Evolutionary conservation across 1,139 yeast genomes (phyloP).

Genomic region (Pichia sp.): DNA sequence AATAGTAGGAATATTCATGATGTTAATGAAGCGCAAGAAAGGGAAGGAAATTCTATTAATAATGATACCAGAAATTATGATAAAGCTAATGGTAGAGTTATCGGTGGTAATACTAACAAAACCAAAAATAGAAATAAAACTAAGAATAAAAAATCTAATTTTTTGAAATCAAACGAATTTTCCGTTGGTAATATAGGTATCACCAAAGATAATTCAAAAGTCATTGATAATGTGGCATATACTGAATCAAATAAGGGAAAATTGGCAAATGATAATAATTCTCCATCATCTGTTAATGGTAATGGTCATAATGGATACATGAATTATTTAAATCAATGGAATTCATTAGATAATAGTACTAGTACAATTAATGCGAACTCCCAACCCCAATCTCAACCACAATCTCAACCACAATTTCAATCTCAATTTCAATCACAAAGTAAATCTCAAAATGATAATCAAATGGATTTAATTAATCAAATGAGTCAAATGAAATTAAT

Average conservation of each 20-base stretch:
- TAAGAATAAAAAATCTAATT: background rate
- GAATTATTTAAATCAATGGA: slow-evolving; percentile 8
- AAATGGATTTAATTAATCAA: slow-evolving; percentile 5
- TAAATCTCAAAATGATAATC: background rate
- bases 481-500: slow-evolving; percentile 8
- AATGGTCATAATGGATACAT: background rate
- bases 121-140: background rate
- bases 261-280: background rate
- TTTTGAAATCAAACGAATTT: no score
- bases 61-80: background rate
- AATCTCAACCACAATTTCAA: background rate
- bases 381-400: no score
- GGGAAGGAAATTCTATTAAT: background rate
- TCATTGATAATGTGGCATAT: background rate
- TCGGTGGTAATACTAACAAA: no score
- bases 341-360: background rate
- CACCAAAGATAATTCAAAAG: slow-evolving; percentile 7
- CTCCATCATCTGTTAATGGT: background rate
- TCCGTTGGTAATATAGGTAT: slow-evolving; percentile 16
- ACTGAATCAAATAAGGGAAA: background rate
- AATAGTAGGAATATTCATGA: background rate
- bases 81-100: background rate
- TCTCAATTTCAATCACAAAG: background rate
- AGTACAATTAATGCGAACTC: background rate
- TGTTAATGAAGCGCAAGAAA: background rate